These are phyloP conservation scores for Verticillium tricorpus DNA, from an alignment of 2,329 filamentous ascomycete genomes.

Conservation along the genomic window DNA sequence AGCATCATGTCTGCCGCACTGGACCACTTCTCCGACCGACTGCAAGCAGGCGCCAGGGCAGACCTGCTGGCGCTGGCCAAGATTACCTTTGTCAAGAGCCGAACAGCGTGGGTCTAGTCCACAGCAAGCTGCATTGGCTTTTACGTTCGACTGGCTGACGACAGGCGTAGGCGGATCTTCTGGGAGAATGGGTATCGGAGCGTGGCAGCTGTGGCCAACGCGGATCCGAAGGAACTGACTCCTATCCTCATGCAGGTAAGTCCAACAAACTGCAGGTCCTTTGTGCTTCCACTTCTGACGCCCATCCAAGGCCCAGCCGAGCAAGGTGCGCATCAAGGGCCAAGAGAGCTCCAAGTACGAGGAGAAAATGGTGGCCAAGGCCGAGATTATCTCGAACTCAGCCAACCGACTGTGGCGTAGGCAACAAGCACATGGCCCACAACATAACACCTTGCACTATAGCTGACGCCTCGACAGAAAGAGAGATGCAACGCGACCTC, in stretches of 20 bases:
- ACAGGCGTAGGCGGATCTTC: slow-evolving; percentile 46
- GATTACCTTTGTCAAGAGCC: slow-evolving; percentile 72
- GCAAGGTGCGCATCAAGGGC: slow-evolving; percentile 53
- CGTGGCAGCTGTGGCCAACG: slow-evolving; percentile 63
- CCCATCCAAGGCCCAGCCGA: slow-evolving; percentile 56
- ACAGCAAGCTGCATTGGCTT: neutral
- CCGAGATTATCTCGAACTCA: slow-evolving; percentile 62
- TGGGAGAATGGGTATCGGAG: slow-evolving; percentile 74
- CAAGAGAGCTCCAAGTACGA: slow-evolving; percentile 56
- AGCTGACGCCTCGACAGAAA: slow-evolving; percentile 28
- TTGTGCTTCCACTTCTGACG: neutral
- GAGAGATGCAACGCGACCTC: slow-evolving; percentile 47
- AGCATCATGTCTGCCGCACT: slow-evolving; percentile 66
- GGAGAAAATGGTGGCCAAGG: slow-evolving; percentile 62
- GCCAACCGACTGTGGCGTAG: slow-evolving; percentile 67
- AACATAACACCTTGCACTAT: neutral
- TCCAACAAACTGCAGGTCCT: neutral
- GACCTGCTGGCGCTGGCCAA: slow-evolving; percentile 68
- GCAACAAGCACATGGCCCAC: slow-evolving; percentile 18
- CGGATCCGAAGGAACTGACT: slow-evolving; percentile 62
- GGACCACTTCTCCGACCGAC: slow-evolving; percentile 70
- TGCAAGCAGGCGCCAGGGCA: slow-evolving; percentile 66
- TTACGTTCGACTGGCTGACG: neutral
- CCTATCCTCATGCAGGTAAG: slow-evolving; percentile 67
- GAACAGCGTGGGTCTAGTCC: slow-evolving; percentile 53